Percentiles rank a stretch among this genome's conserved stretches.
Conservation (phyloP, 805 yeast species). For the Metahyphopichia silvanorum region DNA sequence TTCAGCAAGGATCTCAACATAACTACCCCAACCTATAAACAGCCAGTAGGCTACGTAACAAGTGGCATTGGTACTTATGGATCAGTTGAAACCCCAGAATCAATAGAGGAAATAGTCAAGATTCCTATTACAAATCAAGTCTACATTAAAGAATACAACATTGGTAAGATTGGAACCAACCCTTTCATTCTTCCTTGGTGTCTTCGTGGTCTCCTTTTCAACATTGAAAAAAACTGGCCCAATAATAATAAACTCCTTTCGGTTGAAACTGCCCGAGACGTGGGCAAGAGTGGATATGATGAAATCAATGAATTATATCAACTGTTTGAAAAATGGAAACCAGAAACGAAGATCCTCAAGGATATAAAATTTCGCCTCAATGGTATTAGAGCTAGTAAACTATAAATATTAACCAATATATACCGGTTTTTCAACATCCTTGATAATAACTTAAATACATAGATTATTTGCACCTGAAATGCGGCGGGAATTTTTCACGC, state of each 20-base stretch:
- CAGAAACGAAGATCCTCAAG: constrained; percentile 75
- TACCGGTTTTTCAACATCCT: too few species aligned
- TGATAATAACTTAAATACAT: too few species aligned
- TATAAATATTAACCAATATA: constrained; percentile 11
- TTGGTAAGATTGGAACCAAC: constrained; percentile 67
- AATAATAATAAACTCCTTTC: constrained; percentile 37
- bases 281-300: constrained; percentile 35
- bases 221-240: constrained; percentile 47
- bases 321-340: constrained; percentile 84
- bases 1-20: not conserved
- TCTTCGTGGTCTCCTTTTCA: constrained; percentile 76
- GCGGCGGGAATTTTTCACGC: too few species aligned
- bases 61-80: constrained; percentile 18
- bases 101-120: constrained; percentile 7
- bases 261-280: constrained; percentile 28
- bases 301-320: constrained; percentile 60
- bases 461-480: too few species aligned
- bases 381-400: constrained; percentile 45
- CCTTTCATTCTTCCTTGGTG: constrained; percentile 94
- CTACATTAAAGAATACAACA: constrained; percentile 47
- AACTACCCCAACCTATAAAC: constrained; percentile 1
- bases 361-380: constrained; percentile 79
- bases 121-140: constrained; percentile 34
- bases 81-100: constrained; percentile 3
- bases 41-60: constrained; percentile 10